Evolutionary conservation across 129 eudicot species (phyloP), one percentile per base, ranked within the genome.

Genomic region (Ambrosia artemisiifolia): DNA sequence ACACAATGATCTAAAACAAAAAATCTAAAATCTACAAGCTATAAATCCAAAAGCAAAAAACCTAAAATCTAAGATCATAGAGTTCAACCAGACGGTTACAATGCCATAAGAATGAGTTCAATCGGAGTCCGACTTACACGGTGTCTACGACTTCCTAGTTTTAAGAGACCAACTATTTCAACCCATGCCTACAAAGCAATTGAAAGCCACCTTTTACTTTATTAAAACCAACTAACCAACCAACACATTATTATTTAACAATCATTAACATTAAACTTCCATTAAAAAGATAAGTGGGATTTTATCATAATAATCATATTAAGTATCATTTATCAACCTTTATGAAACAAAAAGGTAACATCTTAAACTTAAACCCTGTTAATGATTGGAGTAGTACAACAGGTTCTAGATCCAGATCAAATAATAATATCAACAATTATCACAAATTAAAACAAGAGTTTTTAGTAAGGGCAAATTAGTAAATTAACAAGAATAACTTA

Each of bases 341-440:
- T 74, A 68, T 13, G 67, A 63, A 68, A 30, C 54, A 74, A 67
- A 65, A 80, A 67, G 70, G 71, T 49, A 48, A 73, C 53, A 57
- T 67, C 60, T 36, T 67, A 67, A 74, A 67, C 61, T 75, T 79
- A 73, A 63, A 50, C 1, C 42, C 74, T 24, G 28, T 24, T 57
- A 11, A 80, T 67, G 4, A 30, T 32, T 14, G 11, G 63, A 32
- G 44, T 16, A 14, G 30, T 61, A 19, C 38, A 63, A 24, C 43
- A 30, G 6, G 57, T 75, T 46, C 9, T 53, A 65, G 73, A 75
- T 75, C 79, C 30, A 64, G 17, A 56, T 19, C 48, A 64, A 38
- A 64, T 63, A 48, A 35, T 36, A 50, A 32, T 30, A 16, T 42
- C n/a, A n/a, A n/a, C n/a, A n/a, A n/a, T n/a, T n/a, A n/a, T 40